phyloP scores from a whole-genome alignment of 1,284 basidiomycete species.

The Kalmanozyma brasiliensis region DNA sequence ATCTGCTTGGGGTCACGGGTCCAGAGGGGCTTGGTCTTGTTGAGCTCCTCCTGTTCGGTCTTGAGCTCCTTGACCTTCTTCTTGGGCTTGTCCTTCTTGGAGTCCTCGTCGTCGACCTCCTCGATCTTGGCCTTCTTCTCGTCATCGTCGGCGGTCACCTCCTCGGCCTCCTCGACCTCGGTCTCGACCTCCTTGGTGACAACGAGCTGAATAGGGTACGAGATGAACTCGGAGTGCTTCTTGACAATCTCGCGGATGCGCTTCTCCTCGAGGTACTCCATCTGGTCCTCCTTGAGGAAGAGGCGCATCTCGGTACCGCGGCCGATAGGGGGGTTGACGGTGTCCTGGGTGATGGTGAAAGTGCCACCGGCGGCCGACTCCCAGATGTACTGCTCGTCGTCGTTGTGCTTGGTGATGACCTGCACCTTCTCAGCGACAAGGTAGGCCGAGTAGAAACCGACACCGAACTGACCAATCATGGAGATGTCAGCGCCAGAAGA shows the following conservation, averaged over 20 bases:
- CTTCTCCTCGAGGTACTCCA: conserved; percentile 99
- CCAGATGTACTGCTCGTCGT: conserved; percentile 99
- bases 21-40: conserved; percentile 99
- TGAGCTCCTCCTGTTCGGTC: conserved; percentile 92
- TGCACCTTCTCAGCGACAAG: conserved; percentile 98
- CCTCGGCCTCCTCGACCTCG: conserved; percentile 82
- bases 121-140: conserved; percentile 79
- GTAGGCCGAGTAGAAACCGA: conserved; percentile 99
- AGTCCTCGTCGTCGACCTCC: conserved; percentile 83
- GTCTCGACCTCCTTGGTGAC: conserved; percentile 98
- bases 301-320: conserved; percentile 96
- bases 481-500: conserved; percentile 80
- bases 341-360: conserved; percentile 97
- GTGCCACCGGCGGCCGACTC: conserved; percentile 99
- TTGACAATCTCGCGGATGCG: conserved; percentile 99
- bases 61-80: conserved; percentile 81
- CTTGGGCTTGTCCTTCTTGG: conserved; percentile 79
- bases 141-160: conserved; percentile 74
- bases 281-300: conserved; percentile 97
- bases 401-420: conserved; percentile 99
- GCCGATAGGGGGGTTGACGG: conserved; percentile 85
- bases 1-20: conserved; percentile 96
- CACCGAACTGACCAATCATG: conserved; percentile 85
- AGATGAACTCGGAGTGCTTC: conserved; percentile 99
- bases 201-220: conserved; percentile 98